Percentiles rank a stretch among this genome's conserved stretches.
These are phyloP conservation scores for Starmerella asiatica DNA, from an alignment of 805 yeast species.

Conservation along the genomic window DNA sequence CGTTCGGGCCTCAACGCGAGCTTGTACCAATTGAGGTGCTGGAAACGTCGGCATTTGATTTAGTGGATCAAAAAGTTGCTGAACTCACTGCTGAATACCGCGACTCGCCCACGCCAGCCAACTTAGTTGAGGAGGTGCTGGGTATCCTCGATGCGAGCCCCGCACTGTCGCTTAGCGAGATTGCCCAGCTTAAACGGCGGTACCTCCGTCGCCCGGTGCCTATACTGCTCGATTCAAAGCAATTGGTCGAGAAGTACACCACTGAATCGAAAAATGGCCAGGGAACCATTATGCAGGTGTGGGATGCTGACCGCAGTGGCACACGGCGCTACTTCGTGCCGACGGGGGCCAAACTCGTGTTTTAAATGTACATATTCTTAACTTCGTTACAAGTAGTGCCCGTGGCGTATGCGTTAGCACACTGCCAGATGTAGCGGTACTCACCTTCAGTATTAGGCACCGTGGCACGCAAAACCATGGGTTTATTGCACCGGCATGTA, in stretches of 20 bases:
- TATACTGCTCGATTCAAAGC: constrained; percentile 31
- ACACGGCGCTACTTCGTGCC: constrained; percentile 36
- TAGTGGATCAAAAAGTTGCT: constrained; percentile 17
- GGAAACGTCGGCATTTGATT: constrained; percentile 2
- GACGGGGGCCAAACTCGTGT: constrained; percentile 19
- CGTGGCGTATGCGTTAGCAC: constrained; percentile 31
- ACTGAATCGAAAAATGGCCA: constrained; percentile 36
- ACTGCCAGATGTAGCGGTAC: constrained; percentile 49
- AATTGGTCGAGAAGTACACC: constrained; percentile 22
- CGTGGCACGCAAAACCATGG: constrained; percentile 46
- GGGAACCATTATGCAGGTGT: constrained; percentile 40
- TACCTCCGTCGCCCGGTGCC: constrained; percentile 48
- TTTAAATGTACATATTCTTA: constrained; percentile 13
- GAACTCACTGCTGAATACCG: constrained; percentile 17
- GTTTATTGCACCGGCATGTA: constrained; percentile 32
- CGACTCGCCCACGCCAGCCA: constrained; percentile 26
- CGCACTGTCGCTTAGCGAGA: constrained; percentile 27
- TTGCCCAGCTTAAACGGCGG: constrained; percentile 32
- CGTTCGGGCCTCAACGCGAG: constrained; percentile 28
- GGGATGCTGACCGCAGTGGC: constrained; percentile 43
- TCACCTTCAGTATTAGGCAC: constrained; percentile 29
- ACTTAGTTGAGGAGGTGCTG: constrained; percentile 31
- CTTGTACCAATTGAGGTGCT: constrained; percentile 13
- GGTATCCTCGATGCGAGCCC: constrained; percentile 31
- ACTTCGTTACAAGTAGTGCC: constrained; percentile 21